Evolutionary conservation across 179 eudicot species (phyloP), one percentile per base, ranked within the genome.

Genomic region (Actinidia arguta): DNA sequence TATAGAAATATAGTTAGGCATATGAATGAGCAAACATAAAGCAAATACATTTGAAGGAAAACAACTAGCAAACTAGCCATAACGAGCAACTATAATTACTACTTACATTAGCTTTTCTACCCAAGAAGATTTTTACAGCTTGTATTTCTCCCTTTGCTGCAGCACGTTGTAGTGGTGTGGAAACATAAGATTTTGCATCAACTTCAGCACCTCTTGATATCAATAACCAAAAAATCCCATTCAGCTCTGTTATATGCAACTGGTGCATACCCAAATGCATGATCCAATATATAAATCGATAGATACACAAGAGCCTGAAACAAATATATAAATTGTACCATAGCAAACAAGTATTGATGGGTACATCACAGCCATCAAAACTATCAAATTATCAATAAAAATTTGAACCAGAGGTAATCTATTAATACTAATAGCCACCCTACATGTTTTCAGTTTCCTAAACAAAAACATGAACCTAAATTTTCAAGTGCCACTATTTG

Each of bases 131-230:
- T 48, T 84, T 70, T 50, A 84, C 76, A 58, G 83, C 81, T 61
- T 79, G 83, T 48, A 50, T 48, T 76, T 51, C 79, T 46, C 86
- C 85, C 13, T 31, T 27, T 24, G 85, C 69, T 44, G 75, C 83
- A n/a, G 85, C 87, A 79, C 56, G 63, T 0, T 84, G 86, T 54
- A 87, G 75, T 61, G 87, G 87, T 25, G 89, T 82, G 47, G 87
- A 87, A 31, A 6, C 18, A 46, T 51, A 50, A 79, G 87, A 87
- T 47, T 84, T 59, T 42, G 89, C 83, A 63, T 84, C 81, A n/a
- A 87, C 70, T 5, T 79, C 81, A 69, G 89, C 89, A 75, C 89
- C 89, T 81, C 55, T 75, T 9, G 85, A 67, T 10, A 87, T 82
- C 72, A 87, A 79, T 72, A 81, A 24, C 48, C 54, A 73, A 75